Conservation (phyloP, 2,329 filamentous ascomycete species). For the Remersonia thermophila region DNA sequence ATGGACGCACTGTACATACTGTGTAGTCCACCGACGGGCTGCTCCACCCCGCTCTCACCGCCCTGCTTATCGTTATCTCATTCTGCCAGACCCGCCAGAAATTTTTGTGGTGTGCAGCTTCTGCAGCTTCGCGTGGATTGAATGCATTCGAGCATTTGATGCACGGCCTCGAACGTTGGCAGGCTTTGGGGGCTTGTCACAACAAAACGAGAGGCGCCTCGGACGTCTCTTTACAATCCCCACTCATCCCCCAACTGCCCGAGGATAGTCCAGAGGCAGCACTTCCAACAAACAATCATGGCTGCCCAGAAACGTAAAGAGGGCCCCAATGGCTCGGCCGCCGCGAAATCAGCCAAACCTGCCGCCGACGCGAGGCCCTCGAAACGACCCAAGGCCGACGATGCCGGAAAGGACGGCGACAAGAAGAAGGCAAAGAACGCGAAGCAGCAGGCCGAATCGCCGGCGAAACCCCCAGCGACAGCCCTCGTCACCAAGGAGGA, state of each 20-base stretch:
- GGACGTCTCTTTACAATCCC: too few relatives aligned
- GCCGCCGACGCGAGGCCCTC: slow-evolving; percentile 34
- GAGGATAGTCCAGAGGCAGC: too few relatives aligned
- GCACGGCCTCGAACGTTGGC: too few relatives aligned
- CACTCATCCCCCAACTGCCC: too few relatives aligned
- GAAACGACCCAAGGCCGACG: slow-evolving; percentile 32
- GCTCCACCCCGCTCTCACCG: too few relatives aligned
- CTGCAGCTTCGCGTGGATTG: not conserved
- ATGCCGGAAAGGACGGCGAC: slow-evolving; percentile 22
- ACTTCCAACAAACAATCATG: slow-evolving; percentile 27
- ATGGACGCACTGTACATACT: too few relatives aligned
- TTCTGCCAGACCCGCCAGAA: slow-evolving; percentile 13
- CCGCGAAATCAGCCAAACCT: slow-evolving; percentile 36
- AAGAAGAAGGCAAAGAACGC: slow-evolving; percentile 15
- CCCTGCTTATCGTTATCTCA: slow-evolving; percentile 20
- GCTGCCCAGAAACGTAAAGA: slow-evolving; percentile 47
- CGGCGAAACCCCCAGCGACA: slow-evolving; percentile 19
- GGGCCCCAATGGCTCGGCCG: slow-evolving; percentile 38
- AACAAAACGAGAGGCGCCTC: not conserved
- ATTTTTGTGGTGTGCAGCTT: slow-evolving; percentile 15
- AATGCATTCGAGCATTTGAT: not conserved
- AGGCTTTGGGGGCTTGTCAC: slow-evolving; percentile 4
- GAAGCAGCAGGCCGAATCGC: slow-evolving; percentile 20
- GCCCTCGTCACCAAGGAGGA: slow-evolving; percentile 54
- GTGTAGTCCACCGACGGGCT: too few relatives aligned